phyloP scores from a whole-genome alignment of 345 rosid species.

The Odontarrhena argentea region DNA sequence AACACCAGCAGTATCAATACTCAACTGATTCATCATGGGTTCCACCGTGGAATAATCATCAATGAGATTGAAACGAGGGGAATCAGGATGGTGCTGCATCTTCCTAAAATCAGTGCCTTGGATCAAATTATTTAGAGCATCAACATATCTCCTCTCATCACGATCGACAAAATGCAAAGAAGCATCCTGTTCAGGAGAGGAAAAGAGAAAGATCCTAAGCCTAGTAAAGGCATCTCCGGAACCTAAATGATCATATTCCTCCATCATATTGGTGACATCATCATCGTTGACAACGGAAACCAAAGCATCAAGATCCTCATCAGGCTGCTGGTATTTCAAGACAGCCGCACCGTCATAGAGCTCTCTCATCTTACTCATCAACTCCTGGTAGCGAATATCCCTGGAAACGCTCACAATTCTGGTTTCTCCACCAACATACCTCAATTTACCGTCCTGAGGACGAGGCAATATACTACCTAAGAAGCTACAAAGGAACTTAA shows the following conservation, averaged over 20 bases:
- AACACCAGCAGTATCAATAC: constrained; percentile 56
- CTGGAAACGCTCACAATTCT: constrained; percentile 74
- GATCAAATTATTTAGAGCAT: constrained; percentile 82
- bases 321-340: constrained; percentile 95
- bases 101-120: constrained; percentile 69
- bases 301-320: constrained; percentile 97
- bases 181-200: constrained; percentile 67
- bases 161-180: constrained; percentile 63
- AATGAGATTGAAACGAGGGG: constrained; percentile 39
- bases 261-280: constrained; percentile 95
- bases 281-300: constrained; percentile 96
- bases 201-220: constrained; percentile 88
- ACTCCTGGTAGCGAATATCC: constrained; percentile 72
- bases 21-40: constrained; percentile 51
- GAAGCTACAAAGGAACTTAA: constrained; percentile 91
- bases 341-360: constrained; percentile 74
- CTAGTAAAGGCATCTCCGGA: constrained; percentile 88
- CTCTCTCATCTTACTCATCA: constrained; percentile 86
- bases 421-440: constrained; percentile 97
- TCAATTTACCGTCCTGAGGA: constrained; percentile 90
- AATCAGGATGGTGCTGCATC: constrained; percentile 61
- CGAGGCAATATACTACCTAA: constrained; percentile 90
- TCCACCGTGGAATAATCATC: constrained; percentile 51
- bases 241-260: constrained; percentile 92
- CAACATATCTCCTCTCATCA: constrained; percentile 94